phyloP scores from a whole-genome alignment of 768 basidiomycete genomes.

The Leucosporidium yakuticum region DNA sequence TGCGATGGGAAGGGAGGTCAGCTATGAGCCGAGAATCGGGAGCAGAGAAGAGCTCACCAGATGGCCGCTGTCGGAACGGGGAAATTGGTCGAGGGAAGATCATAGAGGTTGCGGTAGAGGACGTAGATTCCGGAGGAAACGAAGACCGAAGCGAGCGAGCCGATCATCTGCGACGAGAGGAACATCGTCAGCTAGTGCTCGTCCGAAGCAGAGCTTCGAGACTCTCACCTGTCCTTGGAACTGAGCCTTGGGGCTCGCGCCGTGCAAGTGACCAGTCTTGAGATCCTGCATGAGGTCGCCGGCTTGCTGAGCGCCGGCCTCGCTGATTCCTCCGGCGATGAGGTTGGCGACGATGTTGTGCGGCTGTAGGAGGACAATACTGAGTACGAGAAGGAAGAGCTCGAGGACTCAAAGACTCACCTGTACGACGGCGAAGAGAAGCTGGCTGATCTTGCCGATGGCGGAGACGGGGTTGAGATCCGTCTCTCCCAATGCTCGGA shows the following conservation, averaged over 20 bases:
- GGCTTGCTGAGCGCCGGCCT: slow-evolving; percentile 92
- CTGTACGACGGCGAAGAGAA: slow-evolving; percentile 79
- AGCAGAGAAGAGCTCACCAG: slow-evolving; percentile 51
- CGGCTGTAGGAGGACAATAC: slow-evolving; percentile 55
- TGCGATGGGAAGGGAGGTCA: slow-evolving; percentile 54
- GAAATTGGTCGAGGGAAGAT: slow-evolving; percentile 88
- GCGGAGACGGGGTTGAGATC: slow-evolving; percentile 77
- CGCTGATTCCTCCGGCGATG: slow-evolving; percentile 92
- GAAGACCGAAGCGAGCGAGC: slow-evolving; percentile 77
- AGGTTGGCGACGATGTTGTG: slow-evolving; percentile 90
- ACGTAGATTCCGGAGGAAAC: slow-evolving; percentile 82
- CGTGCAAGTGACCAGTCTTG: slow-evolving; percentile 90
- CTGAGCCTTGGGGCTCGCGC: slow-evolving; percentile 85
- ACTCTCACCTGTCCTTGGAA: slow-evolving; percentile 62
- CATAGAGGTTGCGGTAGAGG: slow-evolving; percentile 79
- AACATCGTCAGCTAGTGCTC: background rate
- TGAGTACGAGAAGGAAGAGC: slow-evolving; percentile 85
- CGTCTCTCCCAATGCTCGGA: slow-evolving; percentile 90
- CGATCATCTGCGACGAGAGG: slow-evolving; percentile 58
- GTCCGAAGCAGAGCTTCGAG: background rate
- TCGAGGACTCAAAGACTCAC: slow-evolving; percentile 58
- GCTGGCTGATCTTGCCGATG: slow-evolving; percentile 87
- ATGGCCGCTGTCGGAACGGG: slow-evolving; percentile 93
- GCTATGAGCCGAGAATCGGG: slow-evolving; percentile 44
- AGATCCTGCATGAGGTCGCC: slow-evolving; percentile 98